phyloP scores from a whole-genome alignment of 371 early-diverging fungal genomes.

The Rhizopus stolonifer region DNA sequence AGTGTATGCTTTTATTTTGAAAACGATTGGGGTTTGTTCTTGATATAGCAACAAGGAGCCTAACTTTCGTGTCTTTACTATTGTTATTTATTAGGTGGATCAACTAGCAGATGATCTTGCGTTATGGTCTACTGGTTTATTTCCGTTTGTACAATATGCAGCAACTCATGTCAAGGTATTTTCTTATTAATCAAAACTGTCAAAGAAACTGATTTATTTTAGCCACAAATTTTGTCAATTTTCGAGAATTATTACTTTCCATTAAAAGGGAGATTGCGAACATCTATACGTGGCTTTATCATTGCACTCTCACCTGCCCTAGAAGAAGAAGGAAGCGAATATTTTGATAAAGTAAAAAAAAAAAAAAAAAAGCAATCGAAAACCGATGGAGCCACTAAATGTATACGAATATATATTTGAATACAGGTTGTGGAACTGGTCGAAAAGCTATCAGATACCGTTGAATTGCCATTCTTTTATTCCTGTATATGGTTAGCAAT shows the following conservation, averaged over 20 bases:
- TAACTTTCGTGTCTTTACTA: no score
- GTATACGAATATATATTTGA: no score
- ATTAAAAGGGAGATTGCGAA: conserved; percentile 65
- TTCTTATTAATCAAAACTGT: neutral
- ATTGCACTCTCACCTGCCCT: conserved; percentile 84
- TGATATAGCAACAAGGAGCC: neutral
- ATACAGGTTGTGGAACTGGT: conserved; percentile 66
- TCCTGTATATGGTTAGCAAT: conserved; percentile 80
- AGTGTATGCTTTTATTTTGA: conserved; percentile 87
- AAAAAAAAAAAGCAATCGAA: neutral
- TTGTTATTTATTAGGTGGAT: conserved; percentile 54
- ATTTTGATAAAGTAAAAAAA: conserved; percentile 61
- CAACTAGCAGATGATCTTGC: conserved; percentile 81
- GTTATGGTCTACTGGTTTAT: conserved; percentile 88
- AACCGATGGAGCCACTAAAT: conserved; percentile 1
- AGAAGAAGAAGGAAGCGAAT: conserved; percentile 91
- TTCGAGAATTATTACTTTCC: conserved; percentile 78
- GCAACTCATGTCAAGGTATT: conserved; percentile 80
- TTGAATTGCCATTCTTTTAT: conserved; percentile 76
- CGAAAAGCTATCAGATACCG: conserved; percentile 63
- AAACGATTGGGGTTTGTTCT: conserved; percentile 72
- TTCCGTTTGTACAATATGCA: conserved; percentile 89
- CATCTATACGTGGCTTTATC: conserved; percentile 79
- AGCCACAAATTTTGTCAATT: conserved; percentile 79
- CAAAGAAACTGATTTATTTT: neutral